Base-by-base conservation (phyloP, 768 basidiomycete species). In the Collybia nuda region DNA sequence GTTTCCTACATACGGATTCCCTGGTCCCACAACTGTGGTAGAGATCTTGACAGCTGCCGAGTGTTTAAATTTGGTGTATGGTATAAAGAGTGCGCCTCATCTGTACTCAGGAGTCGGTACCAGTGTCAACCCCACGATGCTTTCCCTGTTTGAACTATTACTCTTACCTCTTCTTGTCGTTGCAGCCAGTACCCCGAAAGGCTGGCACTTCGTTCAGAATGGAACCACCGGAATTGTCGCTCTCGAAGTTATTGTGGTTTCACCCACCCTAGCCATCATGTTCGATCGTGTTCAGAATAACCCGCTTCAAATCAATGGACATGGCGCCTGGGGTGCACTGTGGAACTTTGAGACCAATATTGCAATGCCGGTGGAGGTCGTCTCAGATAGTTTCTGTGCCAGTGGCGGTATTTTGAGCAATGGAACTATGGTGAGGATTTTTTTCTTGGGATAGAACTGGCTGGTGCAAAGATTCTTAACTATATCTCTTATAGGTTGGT, bases 401-500 rank as follows among this genome's bases (percentile, higher is more conserved):
- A 21, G 26, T 45, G 44, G 44, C 14, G 44, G 44, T 26, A 24
- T 11, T 12, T 19, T 45, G 12, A 45, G 44, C 18, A 45, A 45
- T 14, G 44, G 44, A n/a, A 45, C 44, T n/a, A 26, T 45, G 44
- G 44, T 29, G 23, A 29, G 14, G 17, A 19, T 24, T 19, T 41
- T 17, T 6, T 17, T 24, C n/a, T n/a, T n/a, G n/a, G n/a, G n/a
- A 18, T 15, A 19, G 12, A 21, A 17, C 11, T 6, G 19, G 23
- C 21, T 21, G 40, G 6, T 21, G 6, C 18, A 21, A 41, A 18
- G 17, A 24, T 24, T 4, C 8, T 15, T 24, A 18, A 11, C 3
- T 48, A 37, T 50, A 47, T 35, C 43, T 57, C 26, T 54, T 61
- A 24, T 41, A 68, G 63, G 62, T 66, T 37, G 65, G 66, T 44